Percentiles rank a stretch among this genome's conserved stretches.
These are phyloP conservation scores for Chytridium lagenaria DNA, from an alignment of 371 early-diverging fungal species.

Conservation along the genomic window DNA sequence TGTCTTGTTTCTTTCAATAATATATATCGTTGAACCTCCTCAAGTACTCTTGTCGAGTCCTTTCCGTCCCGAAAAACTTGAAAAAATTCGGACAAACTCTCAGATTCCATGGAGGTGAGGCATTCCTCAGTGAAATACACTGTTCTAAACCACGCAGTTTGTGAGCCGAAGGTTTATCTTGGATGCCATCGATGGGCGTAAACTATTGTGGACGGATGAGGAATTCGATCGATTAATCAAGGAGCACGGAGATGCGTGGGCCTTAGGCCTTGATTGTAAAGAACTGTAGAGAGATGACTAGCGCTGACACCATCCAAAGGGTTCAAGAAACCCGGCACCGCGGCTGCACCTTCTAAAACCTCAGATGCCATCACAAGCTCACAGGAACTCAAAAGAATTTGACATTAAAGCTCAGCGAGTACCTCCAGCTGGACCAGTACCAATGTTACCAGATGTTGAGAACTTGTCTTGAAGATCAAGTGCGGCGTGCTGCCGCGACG, in stretches of 20 bases:
- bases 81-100: neutral
- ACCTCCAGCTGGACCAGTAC: constrained; percentile 41
- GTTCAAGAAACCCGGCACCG: neutral
- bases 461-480: constrained; percentile 21
- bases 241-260: constrained; percentile 1
- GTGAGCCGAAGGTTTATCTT: neutral
- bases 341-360: neutral
- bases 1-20: neutral
- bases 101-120: neutral
- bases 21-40: no score
- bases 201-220: neutral
- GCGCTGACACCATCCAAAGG: neutral
- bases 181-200: neutral
- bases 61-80: no score
- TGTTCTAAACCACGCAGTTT: no score
- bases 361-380: neutral
- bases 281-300: no score
- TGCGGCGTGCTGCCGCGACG: neutral
- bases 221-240: neutral
- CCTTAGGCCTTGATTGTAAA: constrained; percentile 9
- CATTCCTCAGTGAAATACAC: no score
- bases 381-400: no score
- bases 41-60: no score
- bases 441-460: constrained; percentile 25
- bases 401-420: constrained; percentile 28